Conservation (phyloP, 75 land plant species). For the Pinus taeda region DNA sequence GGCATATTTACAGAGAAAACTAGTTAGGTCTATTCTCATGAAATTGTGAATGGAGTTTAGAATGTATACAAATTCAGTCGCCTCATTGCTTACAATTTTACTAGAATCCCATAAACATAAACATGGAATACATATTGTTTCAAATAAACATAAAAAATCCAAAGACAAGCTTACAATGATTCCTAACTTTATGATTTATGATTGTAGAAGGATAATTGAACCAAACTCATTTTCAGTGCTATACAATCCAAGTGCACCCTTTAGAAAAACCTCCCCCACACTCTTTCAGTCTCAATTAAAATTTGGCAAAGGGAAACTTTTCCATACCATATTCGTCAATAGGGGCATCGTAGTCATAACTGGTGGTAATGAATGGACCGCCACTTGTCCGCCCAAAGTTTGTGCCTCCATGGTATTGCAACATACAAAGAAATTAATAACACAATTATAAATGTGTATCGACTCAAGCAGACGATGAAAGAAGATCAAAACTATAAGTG, state of each 20-base stretch:
- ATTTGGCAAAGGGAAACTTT: not conserved
- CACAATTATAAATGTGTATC: not conserved
- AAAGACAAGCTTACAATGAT: not conserved
- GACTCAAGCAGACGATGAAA: not conserved
- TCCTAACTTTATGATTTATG: not conserved
- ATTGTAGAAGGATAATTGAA: not conserved
- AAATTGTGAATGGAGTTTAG: too few relatives aligned
- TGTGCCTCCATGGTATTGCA: slow-evolving; percentile 69
- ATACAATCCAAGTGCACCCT: not conserved
- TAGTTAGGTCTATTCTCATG: too few relatives aligned
- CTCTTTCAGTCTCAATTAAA: not conserved
- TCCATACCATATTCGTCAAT: slow-evolving; percentile 66
- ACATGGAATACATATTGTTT: not conserved
- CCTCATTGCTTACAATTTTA: too few relatives aligned
- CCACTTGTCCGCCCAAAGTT: slow-evolving; percentile 77
- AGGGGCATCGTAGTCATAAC: slow-evolving; percentile 83
- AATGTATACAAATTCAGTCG: too few relatives aligned
- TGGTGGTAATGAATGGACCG: slow-evolving; percentile 68
- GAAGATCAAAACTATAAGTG: too few relatives aligned
- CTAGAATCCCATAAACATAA: too few relatives aligned
- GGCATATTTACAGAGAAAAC: too few relatives aligned
- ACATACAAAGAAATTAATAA: not conserved
- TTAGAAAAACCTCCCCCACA: not conserved
- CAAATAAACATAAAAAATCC: not conserved
- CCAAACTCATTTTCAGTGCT: too few relatives aligned